Base-by-base conservation (phyloP, 371 early-diverging fungal species). In the Blakeslea trispora region DNA sequence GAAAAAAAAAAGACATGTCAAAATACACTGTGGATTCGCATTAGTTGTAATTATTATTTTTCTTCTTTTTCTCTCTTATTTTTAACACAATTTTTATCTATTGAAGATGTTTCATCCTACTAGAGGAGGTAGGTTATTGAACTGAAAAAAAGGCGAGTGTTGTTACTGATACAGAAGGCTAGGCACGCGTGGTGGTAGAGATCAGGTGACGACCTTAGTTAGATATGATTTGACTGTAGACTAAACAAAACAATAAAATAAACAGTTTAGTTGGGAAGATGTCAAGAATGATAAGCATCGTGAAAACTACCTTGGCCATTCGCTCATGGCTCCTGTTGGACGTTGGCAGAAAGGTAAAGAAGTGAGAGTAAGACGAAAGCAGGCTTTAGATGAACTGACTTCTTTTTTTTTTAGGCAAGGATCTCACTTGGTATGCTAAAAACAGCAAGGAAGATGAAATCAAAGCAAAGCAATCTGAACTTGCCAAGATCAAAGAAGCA, bases 261-360 rank as follows among this genome's bases (percentile, higher is more conserved):
- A 42, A 37, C 53, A 76, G 71, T 80, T 76, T 50, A 74, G 58
- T 41, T 86, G 86, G 86, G 85, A 85, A 35, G 84, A 86, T 48
- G 93, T 90, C 31, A 91, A 91, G 64, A 85, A 87, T 49, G 91
- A 93, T 64, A 89, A 91, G 59, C 75, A 91, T 66, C 81, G 94
- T 42, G 91, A 91, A 77, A 89, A 91, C 68, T 93, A 93, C 66
- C 81, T 93, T 15, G 94, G 94, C 11, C 89, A 93, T 71, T 91
- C 91, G 3, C 55, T 93, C 18, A 83, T 81, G 65, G 94, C 94
- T 0, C 88, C 92, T 8, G 90, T 92, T 0, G 94, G 94, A 19
- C 77, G 79, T 17, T 84, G 82, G 81, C 82, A 84, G 50, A 71
- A 81, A 65, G 79, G 80, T 76, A 69, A 44, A n/a, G n/a, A n/a